Evolutionary conservation across 345 rosid species (phyloP), one percentile per base, ranked within the genome.

Genomic region (Arabidopsis suecica): DNA sequence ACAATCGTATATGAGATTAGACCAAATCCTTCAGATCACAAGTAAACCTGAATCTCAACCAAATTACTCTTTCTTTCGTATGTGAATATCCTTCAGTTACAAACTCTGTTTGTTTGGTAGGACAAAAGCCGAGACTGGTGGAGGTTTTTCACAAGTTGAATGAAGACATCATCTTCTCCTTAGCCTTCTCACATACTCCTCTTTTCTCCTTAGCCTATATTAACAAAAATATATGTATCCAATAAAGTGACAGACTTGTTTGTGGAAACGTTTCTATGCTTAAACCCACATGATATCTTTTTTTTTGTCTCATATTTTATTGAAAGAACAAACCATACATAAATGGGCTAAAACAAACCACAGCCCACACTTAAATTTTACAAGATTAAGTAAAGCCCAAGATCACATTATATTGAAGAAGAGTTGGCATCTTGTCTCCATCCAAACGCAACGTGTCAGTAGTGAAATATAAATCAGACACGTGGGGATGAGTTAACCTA

Each of bases 11-110:
- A 94, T 79, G 98, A 94, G 87, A 78, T 91, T 13, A 90, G 68
- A 61, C 98, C 97, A n/a, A 94, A 94, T 83, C 98, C 98, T 66
- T 87, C 97, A 20, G 98, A 89, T 74, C 98, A 94, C 89, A 93
- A 91, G 97, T 93, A 89, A 85, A 93, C 82, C 71, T 68, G n/a
- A 55, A 36, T 64, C 55, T 44, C 47, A 59, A n/a, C 75, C 16
- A 36, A 6, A 25, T 36, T 57, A 34, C 36, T 42, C 20, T 44
- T 13, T 64, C 2, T 3, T 9, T 9, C 16, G 14, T 3, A 6
- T 53, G 2, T 70, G 47, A 40, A 34, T 54, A 57, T 65, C 33
- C 3, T 47, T 37, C 5, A 49, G 9, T 63, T 49, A 57, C 45
- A 60, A 65, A 59, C 28, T 71, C 68, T 82, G 80, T 28, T 70